Evolutionary conservation across 139 green algal genomes (phyloP).

Genomic region (Auxenochlorella pyrenoidosa): DNA sequence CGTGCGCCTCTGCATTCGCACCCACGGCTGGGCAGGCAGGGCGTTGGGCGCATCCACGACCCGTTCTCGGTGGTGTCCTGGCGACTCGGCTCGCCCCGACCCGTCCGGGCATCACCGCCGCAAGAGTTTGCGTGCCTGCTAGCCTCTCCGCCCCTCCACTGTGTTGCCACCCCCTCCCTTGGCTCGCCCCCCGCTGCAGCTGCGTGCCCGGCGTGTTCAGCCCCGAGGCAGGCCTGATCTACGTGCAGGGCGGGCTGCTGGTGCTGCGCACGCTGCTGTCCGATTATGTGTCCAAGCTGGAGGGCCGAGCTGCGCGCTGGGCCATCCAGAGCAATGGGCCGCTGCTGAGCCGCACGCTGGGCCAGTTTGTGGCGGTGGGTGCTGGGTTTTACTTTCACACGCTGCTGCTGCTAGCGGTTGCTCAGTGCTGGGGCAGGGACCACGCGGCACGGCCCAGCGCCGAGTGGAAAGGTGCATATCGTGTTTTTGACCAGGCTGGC

Average conservation of each 20-base stretch:
- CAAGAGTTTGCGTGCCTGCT: not conserved
- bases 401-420: too few relatives aligned
- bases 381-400: too few relatives aligned
- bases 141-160: not conserved
- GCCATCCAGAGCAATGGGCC: conserved; percentile 31
- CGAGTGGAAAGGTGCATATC: too few relatives aligned
- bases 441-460: too few relatives aligned
- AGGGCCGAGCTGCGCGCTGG: conserved; percentile 61
- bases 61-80: too few relatives aligned
- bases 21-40: too few relatives aligned
- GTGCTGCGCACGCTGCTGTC: conserved; percentile 87
- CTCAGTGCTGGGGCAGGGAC: not conserved
- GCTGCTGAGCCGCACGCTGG: not conserved
- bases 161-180: not conserved
- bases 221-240: conserved; percentile 76
- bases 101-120: not conserved
- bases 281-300: conserved; percentile 79
- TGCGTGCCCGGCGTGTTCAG: conserved; percentile 78
- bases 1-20: too few relatives aligned
- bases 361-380: not conserved
- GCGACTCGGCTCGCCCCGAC: not conserved
- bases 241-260: conserved; percentile 75
- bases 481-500: too few relatives aligned
- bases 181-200: conserved; percentile 56
- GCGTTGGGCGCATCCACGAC: too few relatives aligned